phyloP scores from a whole-genome alignment of 805 yeast genomes.

The Barnettozyma californica region DNA sequence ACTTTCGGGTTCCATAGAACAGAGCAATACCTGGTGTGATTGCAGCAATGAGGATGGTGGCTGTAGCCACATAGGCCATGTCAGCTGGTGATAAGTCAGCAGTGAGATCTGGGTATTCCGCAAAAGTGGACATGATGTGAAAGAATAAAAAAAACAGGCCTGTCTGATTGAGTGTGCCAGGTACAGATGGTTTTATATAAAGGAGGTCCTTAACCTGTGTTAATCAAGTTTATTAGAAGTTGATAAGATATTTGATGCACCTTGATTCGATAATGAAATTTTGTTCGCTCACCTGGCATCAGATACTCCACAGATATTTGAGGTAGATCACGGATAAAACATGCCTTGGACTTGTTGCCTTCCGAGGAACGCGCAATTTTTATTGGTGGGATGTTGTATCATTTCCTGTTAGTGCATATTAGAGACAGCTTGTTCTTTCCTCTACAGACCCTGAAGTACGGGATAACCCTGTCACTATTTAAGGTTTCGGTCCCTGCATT shows the following conservation, averaged over 20 bases:
- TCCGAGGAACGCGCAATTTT: not conserved
- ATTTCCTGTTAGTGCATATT: not conserved
- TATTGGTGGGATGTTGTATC: not conserved
- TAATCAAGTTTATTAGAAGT: not conserved
- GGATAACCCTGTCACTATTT: not conserved
- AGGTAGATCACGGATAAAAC: not conserved
- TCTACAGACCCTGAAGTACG: not conserved
- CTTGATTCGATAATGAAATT: not conserved
- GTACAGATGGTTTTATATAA: not conserved
- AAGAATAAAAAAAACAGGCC: not conserved
- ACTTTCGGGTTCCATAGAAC: constrained; percentile 85
- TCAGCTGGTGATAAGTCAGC: constrained; percentile 37
- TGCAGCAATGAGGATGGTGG: constrained; percentile 43
- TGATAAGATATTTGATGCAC: not conserved
- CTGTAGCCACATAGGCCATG: constrained; percentile 40
- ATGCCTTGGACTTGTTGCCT: not conserved
- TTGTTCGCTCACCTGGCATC: not conserved
- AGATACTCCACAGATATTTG: no score
- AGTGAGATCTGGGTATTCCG: constrained; percentile 28
- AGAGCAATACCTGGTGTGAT: constrained; percentile 96
- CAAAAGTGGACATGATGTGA: not conserved
- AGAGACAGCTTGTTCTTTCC: not conserved
- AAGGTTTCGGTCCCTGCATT: not conserved
- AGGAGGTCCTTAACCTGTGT: not conserved
- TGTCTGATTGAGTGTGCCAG: no score